Evolutionary conservation across 371 early-diverging fungal genomes (phyloP), one percentile per base, ranked within the genome.

Genomic region (Syncephalastrum sp.): DNA sequence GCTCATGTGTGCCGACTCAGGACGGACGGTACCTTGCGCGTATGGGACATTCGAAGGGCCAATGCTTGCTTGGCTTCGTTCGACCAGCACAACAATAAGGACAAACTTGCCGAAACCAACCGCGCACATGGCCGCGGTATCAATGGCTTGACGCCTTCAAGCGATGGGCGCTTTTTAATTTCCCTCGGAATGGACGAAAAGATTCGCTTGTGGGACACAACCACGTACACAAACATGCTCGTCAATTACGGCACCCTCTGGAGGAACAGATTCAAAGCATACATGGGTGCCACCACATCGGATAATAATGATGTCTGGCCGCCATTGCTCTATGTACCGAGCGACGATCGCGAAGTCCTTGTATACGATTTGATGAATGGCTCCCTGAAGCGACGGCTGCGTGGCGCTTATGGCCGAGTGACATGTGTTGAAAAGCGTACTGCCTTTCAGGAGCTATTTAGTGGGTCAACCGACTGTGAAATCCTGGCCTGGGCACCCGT

Each of bases 1-100:
- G 2, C 19, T 23, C 53, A 13, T 5, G 46, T 21, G 1, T 13
- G 3, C 19, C n/a, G 7, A 42, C 8, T 24, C n/a, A 87, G 89
- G 45, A 59, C 56, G 12, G 92, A 91, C 59, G 79, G 84, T 14
- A 81, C 82, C 3, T 71, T 89, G 6, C 78, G 83, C 6, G 63
- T 91, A 27, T 94, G 94, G 94, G 94, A 94, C 62, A 84, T 93
- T 42, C 84, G 94, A 53, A 82, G 86, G 50, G 85, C 91, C 4
- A 68, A 72, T 27, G 61, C 85, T 3, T 82, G 84, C 47, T 51
- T 91, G 5, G 69, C 74, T 56, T 74, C 83, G 2, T 60, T 88
- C 19, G 87, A 88, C 57, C 79, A 82, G 48, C 79, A 87, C 56
- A 82, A 86, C 59, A 67, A 76, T 23, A 66, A 43, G 16, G 70